Evolutionary conservation across 2,329 filamentous ascomycete species (phyloP), one percentile per base, ranked within the genome.

Genomic region (Cladosporium cucumerinum): DNA sequence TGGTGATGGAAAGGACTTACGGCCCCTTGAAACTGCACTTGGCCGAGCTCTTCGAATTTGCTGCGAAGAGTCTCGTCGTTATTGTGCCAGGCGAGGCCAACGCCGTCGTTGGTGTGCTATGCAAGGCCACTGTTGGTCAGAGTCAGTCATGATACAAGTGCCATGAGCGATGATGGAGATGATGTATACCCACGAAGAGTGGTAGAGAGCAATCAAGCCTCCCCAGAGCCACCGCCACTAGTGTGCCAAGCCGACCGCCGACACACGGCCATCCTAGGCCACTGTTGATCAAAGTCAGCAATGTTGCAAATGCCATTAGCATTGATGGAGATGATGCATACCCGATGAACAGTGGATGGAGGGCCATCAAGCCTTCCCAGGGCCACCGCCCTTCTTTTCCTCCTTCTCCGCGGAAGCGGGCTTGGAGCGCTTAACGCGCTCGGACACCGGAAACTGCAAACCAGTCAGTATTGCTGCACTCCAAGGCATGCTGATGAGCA

Each of bases 21-120:
- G 73, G 95, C 95, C 87, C 98, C 94, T 78, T 97, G 93, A 71
- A 99, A 90, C 78, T 97, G 93, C 71, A 99, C 90, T 49, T 84
- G 82, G 67, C 94, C 94, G 76, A 92, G 97, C 79, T 95, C 89
- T 78, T 94, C 89, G 78, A 99, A 98, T 80, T 97, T 97, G 76
- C 89, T 83, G 75, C 91, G 90, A 71, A 99, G 84, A 71, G 91
- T 93, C 52, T 82, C 81, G 81, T 98, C 94, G 79, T 96, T 93
- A 70, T 95, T 99, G 83, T 97, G 93, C 95, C 94, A 99, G 75
- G 95, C 92, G 72, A 99, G 92, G 85, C 95, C 95, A 77, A 95
- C 97, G 75, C 54, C 26, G 55, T 32, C 36, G 52, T 43, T 43
- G 3, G 39, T 46, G n/a, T 46, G 39, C 39, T n/a, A 46, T 21